Evolutionary conservation across 768 basidiomycete species (phyloP), one percentile per base, ranked within the genome.

Genomic region (Pulveroboletus sp.): DNA sequence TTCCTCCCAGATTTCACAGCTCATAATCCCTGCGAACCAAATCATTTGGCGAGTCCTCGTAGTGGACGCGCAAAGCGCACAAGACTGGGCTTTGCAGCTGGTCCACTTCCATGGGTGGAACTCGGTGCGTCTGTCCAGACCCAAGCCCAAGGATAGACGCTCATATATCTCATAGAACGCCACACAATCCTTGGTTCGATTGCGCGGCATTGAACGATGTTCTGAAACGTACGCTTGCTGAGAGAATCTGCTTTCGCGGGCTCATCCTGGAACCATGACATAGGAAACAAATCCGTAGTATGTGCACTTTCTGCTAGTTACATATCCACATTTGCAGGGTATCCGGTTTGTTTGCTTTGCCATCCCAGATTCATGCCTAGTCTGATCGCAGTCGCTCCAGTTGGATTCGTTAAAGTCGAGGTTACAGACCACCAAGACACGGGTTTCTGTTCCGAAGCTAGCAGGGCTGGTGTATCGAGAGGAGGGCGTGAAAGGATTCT

Each of bases 381-480:
- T 35, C 21, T 38, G 38, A 59, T 30, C 43, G 35, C 31, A 21
- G 44, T 27, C n/a, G 31, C 31, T 44, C 47, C 61, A 94, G 84
- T 74, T 97, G 73, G 95, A 98, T 69, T 92, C 89, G 47, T 79
- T 98, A 71, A 98, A 98, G 72, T 94, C 91, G 54, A 77, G 93
- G 62, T 72, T 96, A 46, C 93, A 96, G 71, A 91, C 90, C 39
- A 86, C 82, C 45, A 84, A 86, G 66, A 83, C 77, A 44, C 80
- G 76, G 46, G 79, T 89, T 57, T 81, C 88, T 8, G 82, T 95
- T 47, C 81, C 83, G 26, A 78, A 75, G 61, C 79, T 89, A 55
- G 83, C 89, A 49, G 70, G 75, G 26, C 70, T 84, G 57, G 84
- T 93, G 26, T 89, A 89, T 68, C 79, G 79, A 28, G 90, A 93